Evolutionary conservation across 2,329 filamentous ascomycete species (phyloP), one percentile per base, ranked within the genome.

Genomic region (Thelonectria rubi): DNA sequence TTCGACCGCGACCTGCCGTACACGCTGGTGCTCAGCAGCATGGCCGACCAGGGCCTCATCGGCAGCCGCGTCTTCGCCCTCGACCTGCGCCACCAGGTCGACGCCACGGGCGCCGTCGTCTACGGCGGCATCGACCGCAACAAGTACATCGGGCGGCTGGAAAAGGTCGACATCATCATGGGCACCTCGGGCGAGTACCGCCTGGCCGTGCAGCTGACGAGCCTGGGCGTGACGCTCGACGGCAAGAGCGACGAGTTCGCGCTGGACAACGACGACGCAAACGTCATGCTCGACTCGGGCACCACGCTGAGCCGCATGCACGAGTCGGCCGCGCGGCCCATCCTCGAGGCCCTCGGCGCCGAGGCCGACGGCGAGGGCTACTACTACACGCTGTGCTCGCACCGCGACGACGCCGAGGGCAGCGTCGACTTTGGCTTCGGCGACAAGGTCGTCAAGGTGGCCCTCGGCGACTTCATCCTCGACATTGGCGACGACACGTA

Each of bases 101-200:
- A 76, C 11, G 66, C 77, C 14, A 77, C 76, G 3, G 84, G 84
- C 32, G 80, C 83, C 53, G 69, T 86, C 59, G 83, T 84, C 54
- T 85, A 85, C 60, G 84, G 84, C 30, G 84, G 84, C 12, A 66
- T 86, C 11, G 83, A 86, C 62, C 80, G 77, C 17, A 82, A 76
- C 69, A 85, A 84, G 67, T 86, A 80, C 68, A 73, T 80, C 9
- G 84, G 84, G 20, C 66, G 68, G 8, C 74, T 86, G 8, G 75
- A 77, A 55, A 76, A 75, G 21, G 74, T 80, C 1, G 78, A 80
- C 40, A 81, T 84, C 17, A 73, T 83, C 30, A 69, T 73, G 3
- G 79, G 78, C 11, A 42, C 65, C 4, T 62, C 65, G n/a, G 74
- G 75, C 53, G 76, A 78, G 55, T 72, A 69, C 56, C 78, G 76